Percentiles rank a stretch among this genome's conserved stretches.
phyloP scores from a whole-genome alignment of 2,329 filamentous ascomycete genomes.

The Aspergillus versicolor region DNA sequence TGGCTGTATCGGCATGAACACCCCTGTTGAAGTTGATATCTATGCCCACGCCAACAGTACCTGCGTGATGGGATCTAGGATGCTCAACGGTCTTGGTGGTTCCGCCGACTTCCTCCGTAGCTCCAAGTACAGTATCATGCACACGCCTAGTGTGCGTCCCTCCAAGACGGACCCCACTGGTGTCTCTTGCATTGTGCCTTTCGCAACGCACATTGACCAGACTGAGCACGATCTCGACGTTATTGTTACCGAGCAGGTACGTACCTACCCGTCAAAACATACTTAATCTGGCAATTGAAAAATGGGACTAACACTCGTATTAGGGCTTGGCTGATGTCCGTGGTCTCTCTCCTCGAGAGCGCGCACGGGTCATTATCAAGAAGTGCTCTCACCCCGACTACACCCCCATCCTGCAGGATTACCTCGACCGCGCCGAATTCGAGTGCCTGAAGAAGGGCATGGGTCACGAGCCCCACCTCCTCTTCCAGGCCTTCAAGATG shows the following conservation, averaged over 20 bases:
- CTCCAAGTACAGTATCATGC: conserved; percentile 88
- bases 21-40: conserved; percentile 89
- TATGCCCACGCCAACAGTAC: conserved; percentile 92
- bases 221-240: conserved; percentile 91
- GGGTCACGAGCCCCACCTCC: conserved; percentile 85
- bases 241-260: conserved; percentile 67
- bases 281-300: background rate
- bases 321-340: conserved; percentile 80
- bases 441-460: conserved; percentile 83
- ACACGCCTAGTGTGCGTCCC: conserved; percentile 79
- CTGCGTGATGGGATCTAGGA: conserved; percentile 82
- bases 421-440: conserved; percentile 81
- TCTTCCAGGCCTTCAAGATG: conserved; percentile 87
- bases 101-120: conserved; percentile 78
- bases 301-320: conserved; percentile 22
- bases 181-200: conserved; percentile 85
- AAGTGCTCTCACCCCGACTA: conserved; percentile 87
- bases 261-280: background rate
- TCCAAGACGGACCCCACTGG: conserved; percentile 80
- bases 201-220: conserved; percentile 90
- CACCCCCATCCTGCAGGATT: conserved; percentile 75
- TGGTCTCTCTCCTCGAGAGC: conserved; percentile 74
- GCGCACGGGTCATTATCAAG: conserved; percentile 80
- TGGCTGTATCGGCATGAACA: conserved; percentile 93
- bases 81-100: conserved; percentile 82